Percentiles rank a stretch among this genome's conserved stretches.
Conservation (phyloP, 306 rosid species). For the Dalbergia cultrata region DNA sequence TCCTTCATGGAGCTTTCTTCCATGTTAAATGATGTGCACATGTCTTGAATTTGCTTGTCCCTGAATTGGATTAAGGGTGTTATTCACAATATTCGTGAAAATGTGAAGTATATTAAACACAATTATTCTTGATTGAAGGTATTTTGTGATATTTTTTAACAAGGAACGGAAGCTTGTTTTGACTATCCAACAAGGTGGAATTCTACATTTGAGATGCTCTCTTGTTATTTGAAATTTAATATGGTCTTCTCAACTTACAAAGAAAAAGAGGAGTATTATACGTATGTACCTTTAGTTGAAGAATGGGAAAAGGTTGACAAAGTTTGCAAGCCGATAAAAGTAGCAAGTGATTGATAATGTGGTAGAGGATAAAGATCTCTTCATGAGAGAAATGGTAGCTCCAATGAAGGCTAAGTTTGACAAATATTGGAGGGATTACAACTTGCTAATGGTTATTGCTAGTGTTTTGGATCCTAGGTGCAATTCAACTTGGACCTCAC, state of each 20-base stretch:
- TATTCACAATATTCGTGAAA: not conserved
- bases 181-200: not conserved
- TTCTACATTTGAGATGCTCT: not conserved
- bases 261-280: not conserved
- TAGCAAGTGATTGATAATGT: not conserved
- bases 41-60: too few relatives aligned
- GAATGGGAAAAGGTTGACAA: not conserved
- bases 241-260: not conserved
- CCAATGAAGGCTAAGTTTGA: not conserved
- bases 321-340: not conserved
- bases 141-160: not conserved
- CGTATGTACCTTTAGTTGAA: not conserved
- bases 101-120: not conserved
- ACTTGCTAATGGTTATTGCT: not conserved
- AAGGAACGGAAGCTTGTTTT: not conserved
- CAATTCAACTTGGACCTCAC: not conserved
- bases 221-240: not conserved
- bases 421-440: not conserved
- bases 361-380: not conserved
- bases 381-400: not conserved
- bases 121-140: not conserved
- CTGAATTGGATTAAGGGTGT: too few relatives aligned
- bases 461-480: conserved; percentile 4
- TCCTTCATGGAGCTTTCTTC: too few relatives aligned
- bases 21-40: too few relatives aligned